Percentiles rank a stretch among this genome's conserved stretches.
These are phyloP conservation scores for Nowakowskiella sp. DNA, from an alignment of 192 early-diverging fungal species.

Conservation along the genomic window DNA sequence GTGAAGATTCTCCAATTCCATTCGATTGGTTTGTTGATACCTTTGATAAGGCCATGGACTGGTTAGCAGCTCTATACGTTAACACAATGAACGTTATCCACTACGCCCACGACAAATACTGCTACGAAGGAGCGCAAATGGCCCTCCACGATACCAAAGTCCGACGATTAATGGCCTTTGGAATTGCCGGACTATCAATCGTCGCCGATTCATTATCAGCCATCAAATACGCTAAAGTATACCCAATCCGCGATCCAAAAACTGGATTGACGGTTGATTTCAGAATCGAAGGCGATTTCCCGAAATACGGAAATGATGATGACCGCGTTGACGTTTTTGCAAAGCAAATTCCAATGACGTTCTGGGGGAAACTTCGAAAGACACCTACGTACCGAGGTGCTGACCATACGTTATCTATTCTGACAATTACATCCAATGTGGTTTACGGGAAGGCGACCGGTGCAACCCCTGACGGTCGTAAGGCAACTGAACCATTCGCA, in stretches of 20 bases:
- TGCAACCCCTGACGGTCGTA: conserved; percentile 18
- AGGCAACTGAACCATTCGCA: conserved; percentile 14
- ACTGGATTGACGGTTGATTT: conserved; percentile 21
- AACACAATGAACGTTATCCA: conserved; percentile 24
- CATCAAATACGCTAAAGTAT: conserved; percentile 18
- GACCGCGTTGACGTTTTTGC: conserved; percentile 16
- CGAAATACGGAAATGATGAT: conserved; percentile 19
- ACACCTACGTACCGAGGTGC: conserved; percentile 20
- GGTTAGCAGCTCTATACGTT: conserved; percentile 17
- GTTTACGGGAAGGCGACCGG: conserved; percentile 18
- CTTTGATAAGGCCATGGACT: conserved; percentile 22
- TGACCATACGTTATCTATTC: conserved; percentile 14
- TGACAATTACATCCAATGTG: conserved; percentile 19
- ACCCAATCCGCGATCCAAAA: conserved; percentile 17
- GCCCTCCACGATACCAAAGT: conserved; percentile 20
- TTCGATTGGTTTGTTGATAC: conserved; percentile 11
- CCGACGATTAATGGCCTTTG: conserved; percentile 19
- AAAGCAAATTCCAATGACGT: conserved; percentile 8
- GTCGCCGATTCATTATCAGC: conserved; percentile 18
- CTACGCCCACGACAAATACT: conserved; percentile 20
- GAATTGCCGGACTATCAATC: conserved; percentile 20
- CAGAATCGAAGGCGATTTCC: conserved; percentile 20
- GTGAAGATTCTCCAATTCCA: conserved; percentile 12
- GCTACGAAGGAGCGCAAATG: conserved; percentile 22
- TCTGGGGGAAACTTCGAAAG: conserved; percentile 13